Conservation (phyloP, 345 rosid species). For the Balakata baccata region DNA sequence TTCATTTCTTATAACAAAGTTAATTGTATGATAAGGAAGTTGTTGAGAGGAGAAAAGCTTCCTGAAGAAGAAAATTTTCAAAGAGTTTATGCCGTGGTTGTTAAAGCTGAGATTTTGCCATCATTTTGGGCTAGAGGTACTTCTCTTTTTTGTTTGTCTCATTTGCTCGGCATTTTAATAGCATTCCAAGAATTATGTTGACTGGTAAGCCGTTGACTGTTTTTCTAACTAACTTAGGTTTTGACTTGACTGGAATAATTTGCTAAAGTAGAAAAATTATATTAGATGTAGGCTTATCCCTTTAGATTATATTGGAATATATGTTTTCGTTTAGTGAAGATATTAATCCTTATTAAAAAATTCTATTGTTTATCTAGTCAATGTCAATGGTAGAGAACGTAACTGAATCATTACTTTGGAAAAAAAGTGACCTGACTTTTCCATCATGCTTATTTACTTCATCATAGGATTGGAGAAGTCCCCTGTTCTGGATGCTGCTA, state of each 20-base stretch:
- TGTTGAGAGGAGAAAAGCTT: slow-evolving; percentile 73
- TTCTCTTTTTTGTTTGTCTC: slow-evolving; percentile 11
- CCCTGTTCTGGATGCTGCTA: slow-evolving; percentile 58
- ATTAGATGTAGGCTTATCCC: neutral
- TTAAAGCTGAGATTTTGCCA: slow-evolving; percentile 83
- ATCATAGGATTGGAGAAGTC: slow-evolving; percentile 68
- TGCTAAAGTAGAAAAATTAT: neutral
- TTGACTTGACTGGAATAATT: neutral
- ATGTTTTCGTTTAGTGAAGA: neutral
- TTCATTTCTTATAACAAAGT: neutral
- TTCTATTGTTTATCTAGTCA: neutral
- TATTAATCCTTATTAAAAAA: neutral
- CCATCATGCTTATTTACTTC: neutral
- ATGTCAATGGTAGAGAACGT: neutral
- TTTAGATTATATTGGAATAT: neutral
- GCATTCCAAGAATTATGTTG: slow-evolving; percentile 36
- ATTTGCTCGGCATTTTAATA: slow-evolving; percentile 10
- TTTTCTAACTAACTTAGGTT: neutral
- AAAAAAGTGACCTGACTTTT: neutral
- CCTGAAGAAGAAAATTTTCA: slow-evolving; percentile 84
- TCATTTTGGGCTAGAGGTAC: slow-evolving; percentile 91
- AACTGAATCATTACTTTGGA: neutral
- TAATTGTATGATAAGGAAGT: slow-evolving; percentile 43
- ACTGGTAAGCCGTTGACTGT: slow-evolving; percentile 53
- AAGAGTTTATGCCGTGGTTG: slow-evolving; percentile 81